Evolutionary conservation across 2,329 filamentous ascomycete species (phyloP).

Genomic region (Neonectria hederae): DNA sequence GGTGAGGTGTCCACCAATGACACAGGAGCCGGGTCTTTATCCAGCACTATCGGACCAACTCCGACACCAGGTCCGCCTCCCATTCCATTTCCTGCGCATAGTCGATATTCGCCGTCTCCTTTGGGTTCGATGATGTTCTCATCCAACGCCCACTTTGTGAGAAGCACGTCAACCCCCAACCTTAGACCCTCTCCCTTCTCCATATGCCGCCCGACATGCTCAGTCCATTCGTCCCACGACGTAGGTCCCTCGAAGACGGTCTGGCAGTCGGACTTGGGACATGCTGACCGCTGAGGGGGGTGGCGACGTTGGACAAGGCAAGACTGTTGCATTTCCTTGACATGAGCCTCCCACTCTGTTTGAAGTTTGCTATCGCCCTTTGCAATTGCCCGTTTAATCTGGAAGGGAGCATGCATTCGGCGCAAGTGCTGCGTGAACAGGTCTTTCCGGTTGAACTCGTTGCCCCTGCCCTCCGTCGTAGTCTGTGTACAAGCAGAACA

Average conservation of each 20-base stretch:
- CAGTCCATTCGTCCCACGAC: slow-evolving; percentile 91
- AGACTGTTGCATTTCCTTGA: slow-evolving; percentile 75
- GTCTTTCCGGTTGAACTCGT: slow-evolving; percentile 92
- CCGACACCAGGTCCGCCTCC: slow-evolving; percentile 30
- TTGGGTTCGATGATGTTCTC: slow-evolving; percentile 70
- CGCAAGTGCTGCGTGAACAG: slow-evolving; percentile 94
- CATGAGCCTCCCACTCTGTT: slow-evolving; percentile 70
- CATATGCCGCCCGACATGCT: slow-evolving; percentile 91
- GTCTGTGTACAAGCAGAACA: slow-evolving; percentile 69
- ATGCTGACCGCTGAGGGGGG: slow-evolving; percentile 76
- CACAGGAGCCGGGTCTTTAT: slow-evolving; percentile 42
- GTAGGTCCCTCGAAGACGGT: slow-evolving; percentile 74
- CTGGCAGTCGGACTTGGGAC: slow-evolving; percentile 76
- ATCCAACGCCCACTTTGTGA: slow-evolving; percentile 70
- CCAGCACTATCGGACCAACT: slow-evolving; percentile 24
- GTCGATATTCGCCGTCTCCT: slow-evolving; percentile 64
- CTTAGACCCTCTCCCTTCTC: slow-evolving; percentile 73
- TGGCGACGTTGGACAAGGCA: slow-evolving; percentile 77
- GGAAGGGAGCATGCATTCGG: slow-evolving; percentile 86
- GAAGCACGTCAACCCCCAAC: slow-evolving; percentile 65
- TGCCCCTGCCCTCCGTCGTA: slow-evolving; percentile 65
- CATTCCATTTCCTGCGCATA: slow-evolving; percentile 49
- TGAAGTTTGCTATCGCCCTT: slow-evolving; percentile 69
- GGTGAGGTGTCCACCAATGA: slow-evolving; percentile 35
- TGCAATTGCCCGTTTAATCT: slow-evolving; percentile 66